A percentile compares a stretch with the other conserved stretches of the same genome.
Evolutionary conservation across 1,139 yeast species (phyloP).

Genomic region (Pichia sp.): DNA sequence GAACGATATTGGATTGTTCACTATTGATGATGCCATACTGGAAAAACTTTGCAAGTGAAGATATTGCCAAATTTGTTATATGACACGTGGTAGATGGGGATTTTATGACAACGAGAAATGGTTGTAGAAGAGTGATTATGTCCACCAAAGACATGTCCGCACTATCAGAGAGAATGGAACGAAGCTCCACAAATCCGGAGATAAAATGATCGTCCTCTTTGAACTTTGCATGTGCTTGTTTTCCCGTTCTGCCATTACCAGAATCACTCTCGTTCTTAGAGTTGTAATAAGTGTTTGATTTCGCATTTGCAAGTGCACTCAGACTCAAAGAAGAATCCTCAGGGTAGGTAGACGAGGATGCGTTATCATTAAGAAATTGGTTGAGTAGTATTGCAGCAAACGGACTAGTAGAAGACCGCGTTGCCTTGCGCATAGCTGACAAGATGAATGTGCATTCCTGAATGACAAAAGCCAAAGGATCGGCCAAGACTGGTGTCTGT

Average conservation of each 20-base stretch:
- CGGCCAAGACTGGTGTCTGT: too few species aligned
- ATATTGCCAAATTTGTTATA: slow-evolving; percentile 76
- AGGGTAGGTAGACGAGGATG: neutral
- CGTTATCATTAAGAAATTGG: slow-evolving; percentile 30
- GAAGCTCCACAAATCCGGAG: slow-evolving; percentile 72
- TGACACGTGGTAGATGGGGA: slow-evolving; percentile 81
- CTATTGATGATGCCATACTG: slow-evolving; percentile 49
- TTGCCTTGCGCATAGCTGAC: slow-evolving; percentile 85
- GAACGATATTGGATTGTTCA: slow-evolving; percentile 42
- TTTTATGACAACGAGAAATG: slow-evolving; percentile 80
- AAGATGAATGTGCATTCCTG: slow-evolving; percentile 85
- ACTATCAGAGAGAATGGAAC: slow-evolving; percentile 60
- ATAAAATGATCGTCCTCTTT: slow-evolving; percentile 55
- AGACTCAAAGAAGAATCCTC: slow-evolving; percentile 4
- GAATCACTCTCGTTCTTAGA: neutral
- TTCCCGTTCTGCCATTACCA: slow-evolving; percentile 7
- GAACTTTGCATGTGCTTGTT: slow-evolving; percentile 15
- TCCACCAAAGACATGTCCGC: slow-evolving; percentile 52
- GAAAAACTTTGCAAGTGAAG: slow-evolving; percentile 63
- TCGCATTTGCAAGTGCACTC: slow-evolving; percentile 1
- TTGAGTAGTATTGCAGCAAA: slow-evolving; percentile 77
- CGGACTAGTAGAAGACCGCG: slow-evolving; percentile 59
- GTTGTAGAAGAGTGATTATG: slow-evolving; percentile 70
- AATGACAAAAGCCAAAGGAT: slow-evolving; percentile 76
- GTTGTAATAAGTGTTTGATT: neutral